Conservation (phyloP, 2,329 filamentous ascomycete genomes). For the Trichoderma gracile region DNA sequence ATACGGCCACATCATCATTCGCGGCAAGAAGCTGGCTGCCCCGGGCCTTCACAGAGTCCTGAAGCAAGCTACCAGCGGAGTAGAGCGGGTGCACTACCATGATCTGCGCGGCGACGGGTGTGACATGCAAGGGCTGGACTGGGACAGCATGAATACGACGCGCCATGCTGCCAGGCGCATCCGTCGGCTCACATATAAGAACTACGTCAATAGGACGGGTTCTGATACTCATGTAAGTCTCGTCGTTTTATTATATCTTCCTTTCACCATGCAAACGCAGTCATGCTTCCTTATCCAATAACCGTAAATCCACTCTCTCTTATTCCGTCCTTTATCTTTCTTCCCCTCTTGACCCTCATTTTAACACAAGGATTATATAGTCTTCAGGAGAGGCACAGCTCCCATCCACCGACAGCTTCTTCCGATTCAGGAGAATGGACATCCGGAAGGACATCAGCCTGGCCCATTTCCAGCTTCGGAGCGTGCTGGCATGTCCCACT, state of each 20-base stretch:
- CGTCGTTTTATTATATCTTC: no score
- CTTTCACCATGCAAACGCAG: not conserved
- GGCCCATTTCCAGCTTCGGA: slow-evolving; percentile 67
- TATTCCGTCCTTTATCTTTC: no score
- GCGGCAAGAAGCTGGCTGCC: slow-evolving; percentile 30
- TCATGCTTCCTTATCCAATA: no score
- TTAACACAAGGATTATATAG: not conserved
- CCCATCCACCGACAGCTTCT: slow-evolving; percentile 51
- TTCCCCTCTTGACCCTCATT: not conserved
- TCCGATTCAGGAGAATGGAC: slow-evolving; percentile 59
- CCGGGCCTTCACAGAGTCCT: slow-evolving; percentile 39
- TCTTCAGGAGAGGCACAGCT: slow-evolving; percentile 34
- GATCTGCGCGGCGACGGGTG: slow-evolving; percentile 57
- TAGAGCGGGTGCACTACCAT: slow-evolving; percentile 39
- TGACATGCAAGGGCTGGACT: slow-evolving; percentile 63
- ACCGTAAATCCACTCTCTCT: no score
- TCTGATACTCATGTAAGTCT: slow-evolving; percentile 45
- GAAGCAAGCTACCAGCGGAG: slow-evolving; percentile 31
- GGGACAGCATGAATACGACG: slow-evolving; percentile 54
- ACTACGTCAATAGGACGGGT: slow-evolving; percentile 56
- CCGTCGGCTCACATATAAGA: slow-evolving; percentile 53
- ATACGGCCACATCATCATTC: slow-evolving; percentile 27
- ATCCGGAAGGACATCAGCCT: slow-evolving; percentile 55
- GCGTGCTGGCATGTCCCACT: slow-evolving; percentile 59
- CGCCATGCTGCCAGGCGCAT: slow-evolving; percentile 51